A percentile compares a stretch with the other conserved stretches of the same genome.
phyloP scores from a whole-genome alignment of 306 rosid genomes.

The peach (Prunus persica) region DNA sequence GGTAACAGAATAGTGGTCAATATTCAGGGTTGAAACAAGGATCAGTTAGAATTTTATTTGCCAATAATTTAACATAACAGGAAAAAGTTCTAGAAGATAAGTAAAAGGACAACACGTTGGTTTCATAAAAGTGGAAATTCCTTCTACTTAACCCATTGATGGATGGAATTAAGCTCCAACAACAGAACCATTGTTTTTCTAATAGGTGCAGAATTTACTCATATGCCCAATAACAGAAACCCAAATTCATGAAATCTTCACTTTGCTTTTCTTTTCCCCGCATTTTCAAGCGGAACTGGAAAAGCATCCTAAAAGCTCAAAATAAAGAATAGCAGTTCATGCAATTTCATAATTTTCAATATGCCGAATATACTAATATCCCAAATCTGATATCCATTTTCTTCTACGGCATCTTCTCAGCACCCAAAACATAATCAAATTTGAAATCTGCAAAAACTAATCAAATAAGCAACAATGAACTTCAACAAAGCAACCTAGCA shows the following conservation, averaged over 20 bases:
- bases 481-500: not conserved
- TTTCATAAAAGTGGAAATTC: not conserved
- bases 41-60: not conserved
- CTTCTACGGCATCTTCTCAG: not conserved
- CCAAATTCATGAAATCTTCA: not conserved
- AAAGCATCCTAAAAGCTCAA: not conserved
- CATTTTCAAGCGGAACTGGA: not conserved
- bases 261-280: not conserved
- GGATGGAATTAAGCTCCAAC: not conserved
- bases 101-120: not conserved
- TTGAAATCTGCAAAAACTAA: not conserved
- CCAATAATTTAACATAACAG: not conserved
- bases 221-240: not conserved
- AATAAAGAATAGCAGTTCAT: not conserved
- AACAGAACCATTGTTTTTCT: not conserved
- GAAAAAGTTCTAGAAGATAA: not conserved
- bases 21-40: not conserved
- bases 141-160: not conserved
- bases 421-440: not conserved
- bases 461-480: not conserved
- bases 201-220: not conserved
- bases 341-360: not conserved
- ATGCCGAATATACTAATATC: conserved; percentile 7
- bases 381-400: not conserved
- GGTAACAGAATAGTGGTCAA: not conserved